Percentiles rank a stretch among this genome's conserved stretches.
These are phyloP conservation scores for Candida oleophila DNA, from an alignment of 805 yeast genomes.

Conservation along the genomic window DNA sequence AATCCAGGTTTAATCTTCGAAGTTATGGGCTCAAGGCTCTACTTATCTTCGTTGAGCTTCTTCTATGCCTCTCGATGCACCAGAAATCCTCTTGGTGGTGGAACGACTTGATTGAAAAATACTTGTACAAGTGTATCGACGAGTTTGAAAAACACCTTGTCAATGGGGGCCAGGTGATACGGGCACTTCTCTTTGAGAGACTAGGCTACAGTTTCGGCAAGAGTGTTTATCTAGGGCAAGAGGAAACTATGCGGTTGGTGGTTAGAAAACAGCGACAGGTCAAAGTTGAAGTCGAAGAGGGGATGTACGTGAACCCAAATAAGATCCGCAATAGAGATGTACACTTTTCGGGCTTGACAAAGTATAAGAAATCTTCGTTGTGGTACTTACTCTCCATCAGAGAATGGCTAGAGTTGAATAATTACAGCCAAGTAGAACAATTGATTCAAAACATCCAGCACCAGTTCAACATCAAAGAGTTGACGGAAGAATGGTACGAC, in stretches of 20 bases:
- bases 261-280: slow-evolving; percentile 5
- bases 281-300: slow-evolving; percentile 11
- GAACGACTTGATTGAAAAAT: slow-evolving; percentile 41
- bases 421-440: slow-evolving; percentile 22
- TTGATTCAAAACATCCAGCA: slow-evolving; percentile 26
- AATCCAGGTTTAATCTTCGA: slow-evolving; percentile 67
- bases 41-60: slow-evolving; percentile 68
- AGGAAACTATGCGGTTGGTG: slow-evolving; percentile 11
- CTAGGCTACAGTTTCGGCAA: slow-evolving; percentile 50
- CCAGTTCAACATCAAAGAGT: slow-evolving; percentile 17
- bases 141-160: slow-evolving; percentile 43
- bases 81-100: slow-evolving; percentile 46
- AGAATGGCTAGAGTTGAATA: slow-evolving; percentile 51
- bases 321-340: slow-evolving; percentile 36
- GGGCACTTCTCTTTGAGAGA: slow-evolving; percentile 43
- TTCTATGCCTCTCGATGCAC: slow-evolving; percentile 46
- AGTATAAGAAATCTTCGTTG: slow-evolving; percentile 71
- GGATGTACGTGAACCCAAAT: slow-evolving; percentile 28
- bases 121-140: slow-evolving; percentile 47
- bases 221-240: slow-evolving; percentile 16
- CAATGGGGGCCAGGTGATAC: slow-evolving; percentile 45
- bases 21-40: slow-evolving; percentile 70
- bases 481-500: slow-evolving; percentile 31
- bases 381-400: slow-evolving; percentile 76
- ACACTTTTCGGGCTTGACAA: slow-evolving; percentile 51